Base-by-base conservation (phyloP, 768 basidiomycete species). In the Russula vinacea region DNA sequence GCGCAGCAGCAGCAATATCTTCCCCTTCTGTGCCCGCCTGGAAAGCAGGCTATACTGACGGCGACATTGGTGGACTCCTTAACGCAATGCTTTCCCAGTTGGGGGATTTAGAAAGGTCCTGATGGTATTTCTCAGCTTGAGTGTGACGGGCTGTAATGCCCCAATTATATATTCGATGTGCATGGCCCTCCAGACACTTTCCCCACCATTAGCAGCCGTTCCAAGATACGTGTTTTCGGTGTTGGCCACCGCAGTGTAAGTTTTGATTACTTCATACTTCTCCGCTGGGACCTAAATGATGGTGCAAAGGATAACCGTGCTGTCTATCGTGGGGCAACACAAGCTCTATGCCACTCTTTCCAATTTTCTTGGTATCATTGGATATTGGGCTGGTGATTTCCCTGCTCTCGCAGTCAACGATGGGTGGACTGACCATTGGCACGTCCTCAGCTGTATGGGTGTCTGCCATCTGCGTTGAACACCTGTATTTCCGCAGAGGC, bases 91-190 rank as follows among this genome's bases (percentile, higher is more conserved):
- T 90, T 7, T 75, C 76, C n/a, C 89, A n/a, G 75, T 77, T 1
- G 83, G 84, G 0, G 79, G 79, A 39, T 90, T 89, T 73, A 85
- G 89, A 0, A 88, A 88, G n/a, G 84, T 89, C 73, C 76, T 91
- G 51, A 78, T 86, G 0, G 87, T 89, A 26, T 71, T 94, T 59
- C 79, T 93, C 67, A 84, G 87, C 17, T 75, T 94, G 33, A 86
- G 86, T 62, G 84, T 92, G 13, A 85, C 86, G 2, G 89, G 84
- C 5, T 94, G 93, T 75, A 87, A 90, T 51, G 89, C 90, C 1
- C 84, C 87, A 2, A 89, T 90, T 6, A 85, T 93, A 66, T 97
- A 97, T 74, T 90, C 88, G 50, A 82, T 88, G 62, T 83, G 85
- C 68, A 79, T 93, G 65, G 87, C 84, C 70, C 77, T 90, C 65